A percentile compares a stretch with the other conserved stretches of the same genome.
Conservation (phyloP, 2,329 filamentous ascomycete genomes). For the Colletotrichum horii region DNA sequence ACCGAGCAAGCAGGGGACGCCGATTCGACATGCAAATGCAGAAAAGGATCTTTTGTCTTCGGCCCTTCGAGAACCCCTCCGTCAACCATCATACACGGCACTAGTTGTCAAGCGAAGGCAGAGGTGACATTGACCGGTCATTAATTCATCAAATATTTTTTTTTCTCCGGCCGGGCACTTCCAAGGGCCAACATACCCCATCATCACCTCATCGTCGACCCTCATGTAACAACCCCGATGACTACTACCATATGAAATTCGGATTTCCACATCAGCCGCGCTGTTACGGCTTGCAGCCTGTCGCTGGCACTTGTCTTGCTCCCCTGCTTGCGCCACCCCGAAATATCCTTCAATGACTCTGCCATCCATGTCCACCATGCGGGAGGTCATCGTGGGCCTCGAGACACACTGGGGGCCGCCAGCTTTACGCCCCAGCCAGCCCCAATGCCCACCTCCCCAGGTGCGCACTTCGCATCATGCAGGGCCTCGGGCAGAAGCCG, state of each 20-base stretch:
- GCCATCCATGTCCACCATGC: background rate
- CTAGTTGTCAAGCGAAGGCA: constrained; percentile 4
- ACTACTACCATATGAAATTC: background rate
- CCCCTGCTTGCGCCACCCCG: background rate
- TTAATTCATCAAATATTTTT: background rate
- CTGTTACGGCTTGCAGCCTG: background rate
- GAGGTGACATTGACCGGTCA: background rate
- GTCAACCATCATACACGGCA: background rate
- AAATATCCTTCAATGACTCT: background rate
- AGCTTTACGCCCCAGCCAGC: background rate
- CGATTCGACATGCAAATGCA: background rate
- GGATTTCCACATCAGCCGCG: background rate
- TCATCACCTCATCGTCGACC: background rate
- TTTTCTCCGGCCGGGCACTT: background rate
- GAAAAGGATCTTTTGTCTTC: constrained; percentile 18
- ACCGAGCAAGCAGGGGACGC: background rate
- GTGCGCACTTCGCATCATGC: background rate
- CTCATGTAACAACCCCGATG: background rate
- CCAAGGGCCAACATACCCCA: background rate
- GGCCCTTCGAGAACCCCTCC: constrained; percentile 2
- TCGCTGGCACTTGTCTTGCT: background rate
- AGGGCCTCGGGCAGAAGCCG: background rate
- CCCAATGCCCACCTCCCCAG: background rate
- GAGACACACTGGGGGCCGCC: background rate
- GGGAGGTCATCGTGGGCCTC: constrained; percentile 2